phyloP scores from a whole-genome alignment of 2,329 filamentous ascomycete species.

The Alternaria alternata region DNA sequence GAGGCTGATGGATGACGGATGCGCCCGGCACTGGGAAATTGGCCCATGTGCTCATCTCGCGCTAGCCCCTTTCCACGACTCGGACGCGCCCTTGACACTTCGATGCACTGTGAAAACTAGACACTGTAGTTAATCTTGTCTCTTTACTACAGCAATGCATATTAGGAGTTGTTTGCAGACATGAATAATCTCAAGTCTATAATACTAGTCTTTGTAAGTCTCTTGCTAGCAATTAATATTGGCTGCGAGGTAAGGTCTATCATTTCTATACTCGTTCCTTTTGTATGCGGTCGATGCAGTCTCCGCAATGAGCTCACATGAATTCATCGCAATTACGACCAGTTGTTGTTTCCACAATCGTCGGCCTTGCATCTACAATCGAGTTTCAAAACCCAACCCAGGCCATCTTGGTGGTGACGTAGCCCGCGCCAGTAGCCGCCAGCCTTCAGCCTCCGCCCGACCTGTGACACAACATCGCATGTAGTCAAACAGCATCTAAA shows the following conservation, averaged over 20 bases:
- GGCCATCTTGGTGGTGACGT: neutral
- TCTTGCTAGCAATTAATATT: no score
- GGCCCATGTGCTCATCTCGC: conserved; percentile 17
- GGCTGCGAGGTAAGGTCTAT: no score
- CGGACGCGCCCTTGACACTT: no score
- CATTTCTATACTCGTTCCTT: no score
- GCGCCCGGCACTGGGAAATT: conserved; percentile 31
- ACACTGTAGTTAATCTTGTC: no score
- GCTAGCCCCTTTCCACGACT: conserved; percentile 15
- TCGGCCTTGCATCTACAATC: neutral
- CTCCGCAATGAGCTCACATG: neutral
- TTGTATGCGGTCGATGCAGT: no score
- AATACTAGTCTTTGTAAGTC: no score
- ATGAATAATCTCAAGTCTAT: no score
- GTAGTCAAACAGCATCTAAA: neutral
- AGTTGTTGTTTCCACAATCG: neutral
- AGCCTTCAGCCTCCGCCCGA: neutral
- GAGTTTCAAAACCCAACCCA: neutral
- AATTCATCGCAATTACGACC: neutral
- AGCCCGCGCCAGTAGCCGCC: neutral
- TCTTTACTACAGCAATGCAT: no score
- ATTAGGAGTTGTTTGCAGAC: no score
- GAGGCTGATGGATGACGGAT: conserved; percentile 20
- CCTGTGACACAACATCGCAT: neutral
- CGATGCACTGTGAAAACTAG: no score